Evolutionary conservation across 352 stramenopile species (phyloP).

Genomic region (Pythium guiyangense): DNA sequence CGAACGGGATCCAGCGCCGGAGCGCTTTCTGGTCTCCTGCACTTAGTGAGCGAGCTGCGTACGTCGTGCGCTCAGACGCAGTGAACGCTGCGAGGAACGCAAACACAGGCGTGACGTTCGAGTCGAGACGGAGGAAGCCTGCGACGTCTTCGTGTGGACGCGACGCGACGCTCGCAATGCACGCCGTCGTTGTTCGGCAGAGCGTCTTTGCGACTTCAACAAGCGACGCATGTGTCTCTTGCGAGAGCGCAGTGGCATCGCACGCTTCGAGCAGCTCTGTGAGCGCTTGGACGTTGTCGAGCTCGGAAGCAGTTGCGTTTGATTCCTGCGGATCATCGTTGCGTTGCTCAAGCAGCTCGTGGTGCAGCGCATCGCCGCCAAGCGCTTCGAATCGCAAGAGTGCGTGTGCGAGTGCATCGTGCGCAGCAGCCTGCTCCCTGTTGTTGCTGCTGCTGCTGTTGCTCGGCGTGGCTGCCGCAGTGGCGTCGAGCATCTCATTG

Average conservation of each 20-base stretch:
- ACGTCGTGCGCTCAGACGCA: background rate
- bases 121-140: slow-evolving; percentile 20
- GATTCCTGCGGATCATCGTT: background rate
- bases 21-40: slow-evolving; percentile 8
- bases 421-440: background rate
- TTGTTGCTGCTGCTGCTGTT: background rate
- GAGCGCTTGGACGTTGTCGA: slow-evolving; percentile 1
- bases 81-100: slow-evolving; percentile 20
- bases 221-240: background rate
- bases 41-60: background rate
- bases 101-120: slow-evolving; percentile 24
- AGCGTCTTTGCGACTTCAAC: slow-evolving; percentile 27
- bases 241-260: slow-evolving; percentile 4
- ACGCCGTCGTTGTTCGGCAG: slow-evolving; percentile 20
- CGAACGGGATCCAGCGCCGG: slow-evolving; percentile 34
- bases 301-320: background rate
- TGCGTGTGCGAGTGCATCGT: background rate
- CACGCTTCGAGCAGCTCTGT: background rate
- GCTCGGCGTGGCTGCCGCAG: too few relatives aligned
- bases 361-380: background rate
- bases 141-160: slow-evolving; percentile 9
- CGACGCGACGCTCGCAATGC: slow-evolving; percentile 10
- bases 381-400: slow-evolving; percentile 1
- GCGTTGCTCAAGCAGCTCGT: too few relatives aligned
- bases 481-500: background rate